Evolutionary conservation across 805 yeast genomes (phyloP), one percentile per base, ranked within the genome.

Genomic region (Wickerhamiella hasegawae): DNA sequence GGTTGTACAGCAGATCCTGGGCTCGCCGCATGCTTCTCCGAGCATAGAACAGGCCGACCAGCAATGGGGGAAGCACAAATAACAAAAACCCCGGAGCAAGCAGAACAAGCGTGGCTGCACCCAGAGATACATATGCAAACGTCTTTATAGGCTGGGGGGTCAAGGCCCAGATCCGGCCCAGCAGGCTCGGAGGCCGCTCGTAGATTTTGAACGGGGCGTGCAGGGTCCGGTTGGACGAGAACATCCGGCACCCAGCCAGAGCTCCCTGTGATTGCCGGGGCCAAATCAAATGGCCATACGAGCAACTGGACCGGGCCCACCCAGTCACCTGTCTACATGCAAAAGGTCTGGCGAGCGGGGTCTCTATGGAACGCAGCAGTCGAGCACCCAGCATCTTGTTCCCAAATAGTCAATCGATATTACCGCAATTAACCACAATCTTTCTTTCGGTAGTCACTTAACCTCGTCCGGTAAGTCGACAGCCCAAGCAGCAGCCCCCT

Each of bases 91-190:
- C 40, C 4, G 40, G 40, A 4, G 40, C 36, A 2, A 33, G 16
- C 4, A 37, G 16, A 4, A 32, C 26, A 3, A 33, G n/a, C 5
- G 29, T 25, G 4, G 31, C 36, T 3, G 40, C 29, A 2, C 34
- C 36, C 18, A 19, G 16, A 9, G 26, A 27, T 5, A 37, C 24
- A 11, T 32, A 18, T 14, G 33, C 33, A 21, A 37, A 37, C 8
- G 33, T 33, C 32, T 37, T 37, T 21, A 37, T 18, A 6, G 40
- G 36, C 21, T 33, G 36, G 17, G 40, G 40, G 10, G 33, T n/a
- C 14, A 28, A 5, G 17, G 14, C 20, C 24, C 18, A 37, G 23
- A 14, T 11, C 17, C 15, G 16, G 6, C 19, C 18, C 4, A 28
- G 11, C 24, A n/a, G n/a, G n/a, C n/a, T n/a, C 24, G 24, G 10